Conservation (phyloP, 2,329 filamentous ascomycete genomes). For the Cryphonectria nitschkei region DNA sequence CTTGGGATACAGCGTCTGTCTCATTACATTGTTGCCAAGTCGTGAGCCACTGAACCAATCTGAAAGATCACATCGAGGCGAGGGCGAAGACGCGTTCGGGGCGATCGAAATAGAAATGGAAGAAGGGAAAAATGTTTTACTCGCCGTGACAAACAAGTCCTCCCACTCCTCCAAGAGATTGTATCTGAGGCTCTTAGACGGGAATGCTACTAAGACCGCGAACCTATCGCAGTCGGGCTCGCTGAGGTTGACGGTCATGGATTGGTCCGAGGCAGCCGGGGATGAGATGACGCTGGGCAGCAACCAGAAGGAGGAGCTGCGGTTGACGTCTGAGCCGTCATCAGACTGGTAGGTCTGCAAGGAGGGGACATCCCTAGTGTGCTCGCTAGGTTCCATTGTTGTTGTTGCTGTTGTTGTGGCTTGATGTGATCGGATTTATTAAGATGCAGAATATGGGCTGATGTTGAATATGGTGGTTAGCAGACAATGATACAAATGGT, state of each 20-base stretch:
- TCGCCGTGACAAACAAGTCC: slow-evolving; percentile 5
- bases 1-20: slow-evolving; percentile 13
- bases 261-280: background rate
- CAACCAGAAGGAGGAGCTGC: slow-evolving; percentile 20
- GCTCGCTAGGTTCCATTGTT: slow-evolving; percentile 8
- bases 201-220: background rate
- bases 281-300: slow-evolving; percentile 14
- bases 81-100: too few relatives aligned
- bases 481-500: too few relatives aligned
- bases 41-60: too few relatives aligned
- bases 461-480: background rate
- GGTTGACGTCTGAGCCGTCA: slow-evolving; percentile 13
- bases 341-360: slow-evolving; percentile 18
- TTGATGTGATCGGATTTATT: background rate
- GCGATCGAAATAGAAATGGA: too few relatives aligned
- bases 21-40: too few relatives aligned
- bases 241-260: slow-evolving; percentile 14
- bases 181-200: background rate
- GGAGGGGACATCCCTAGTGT: too few relatives aligned
- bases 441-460: background rate
- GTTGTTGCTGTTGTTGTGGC: background rate
- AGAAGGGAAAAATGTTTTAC: background rate
- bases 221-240: background rate
- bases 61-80: too few relatives aligned
- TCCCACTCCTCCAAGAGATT: slow-evolving; percentile 6